phyloP scores from a whole-genome alignment of 1,284 basidiomycete genomes.

The Sanghuangporus baumii region DNA sequence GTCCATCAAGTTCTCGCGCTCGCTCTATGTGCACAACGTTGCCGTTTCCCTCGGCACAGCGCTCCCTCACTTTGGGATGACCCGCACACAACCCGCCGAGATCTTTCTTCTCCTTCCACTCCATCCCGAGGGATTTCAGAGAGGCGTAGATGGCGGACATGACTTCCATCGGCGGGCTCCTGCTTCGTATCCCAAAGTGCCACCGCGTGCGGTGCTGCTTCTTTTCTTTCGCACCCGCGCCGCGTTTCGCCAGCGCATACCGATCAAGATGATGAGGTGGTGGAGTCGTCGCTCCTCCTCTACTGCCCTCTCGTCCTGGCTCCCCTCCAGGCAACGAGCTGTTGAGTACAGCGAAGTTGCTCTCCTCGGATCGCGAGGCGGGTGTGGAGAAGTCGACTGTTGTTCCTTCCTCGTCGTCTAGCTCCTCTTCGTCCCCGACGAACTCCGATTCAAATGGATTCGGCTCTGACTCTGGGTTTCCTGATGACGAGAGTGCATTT shows the following conservation, averaged over 20 bases:
- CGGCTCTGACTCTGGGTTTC: conserved; percentile 48
- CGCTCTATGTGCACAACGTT: conserved; percentile 50
- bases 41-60: neutral
- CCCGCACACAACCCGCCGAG: conserved; percentile 62
- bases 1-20: conserved; percentile 53
- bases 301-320: conserved; percentile 29
- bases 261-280: conserved; percentile 54
- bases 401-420: conserved; percentile 47
- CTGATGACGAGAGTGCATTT: conserved; percentile 50
- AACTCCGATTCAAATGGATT: conserved; percentile 78
- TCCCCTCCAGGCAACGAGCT: conserved; percentile 63
- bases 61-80: conserved; percentile 17
- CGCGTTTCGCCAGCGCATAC: conserved; percentile 56
- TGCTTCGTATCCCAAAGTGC: conserved; percentile 97
- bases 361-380: conserved; percentile 40
- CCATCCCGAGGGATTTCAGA: conserved; percentile 90
- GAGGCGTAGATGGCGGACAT: conserved; percentile 99
- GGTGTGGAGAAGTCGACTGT: conserved; percentile 43
- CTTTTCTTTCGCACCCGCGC: conserved; percentile 44
- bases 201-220: conserved; percentile 77
- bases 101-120: conserved; percentile 86
- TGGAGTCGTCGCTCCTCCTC: conserved; percentile 21
- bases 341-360: conserved; percentile 81
- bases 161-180: conserved; percentile 97
- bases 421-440: conserved; percentile 36